Evolutionary conservation across 495 filamentous ascomycete genomes (phyloP), one percentile per base, ranked within the genome.

Genomic region (Cladorrhinum samala): DNA sequence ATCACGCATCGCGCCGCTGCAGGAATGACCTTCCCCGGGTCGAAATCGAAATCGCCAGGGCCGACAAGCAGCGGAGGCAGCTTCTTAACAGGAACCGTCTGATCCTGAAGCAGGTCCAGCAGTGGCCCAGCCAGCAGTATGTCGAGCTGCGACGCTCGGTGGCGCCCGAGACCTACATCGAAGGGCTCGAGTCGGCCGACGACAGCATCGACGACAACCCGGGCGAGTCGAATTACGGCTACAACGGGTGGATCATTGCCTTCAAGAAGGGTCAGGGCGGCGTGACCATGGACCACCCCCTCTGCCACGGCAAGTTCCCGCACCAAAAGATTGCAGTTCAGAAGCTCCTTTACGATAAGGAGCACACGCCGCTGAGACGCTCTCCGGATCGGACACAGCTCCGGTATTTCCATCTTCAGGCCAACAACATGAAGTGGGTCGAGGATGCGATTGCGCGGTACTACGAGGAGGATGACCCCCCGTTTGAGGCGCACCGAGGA

Each of bases 351-450:
- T 64, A 61, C 44, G 58, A 58, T 30, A 56, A 44, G 50, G 42
- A 33, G 14, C 21, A 55, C 6, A 64, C 58, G 5, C 58, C 61
- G 0, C 37, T 64, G 18, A 61, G 52, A 39, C 49, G 61, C 1
- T 44, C 52, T 0, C 3, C 42, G 9, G 53, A 64, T 46, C 50
- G 43, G 19, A 56, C 54, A 41, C 58, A 61, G 52, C 46, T 64
- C 19, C 58, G 61, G 14, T 64, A 61, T 46, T 64, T 64, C n/a
- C 61, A 64, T 40, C 55, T 64, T 9, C 55, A 64, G 33, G 58
- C 61, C 8, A 64, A 64, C 30, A 64, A 64, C 61, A 64, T 64
- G 61, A 61, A 61, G 30, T 64, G 61, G 58, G 58, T 61, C 16
- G 61, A 64, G 21, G 61, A 64, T 37, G 58, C 61, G 13, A 40